Evolutionary conservation across 495 filamentous ascomycete species (phyloP), one percentile per base, ranked within the genome.

Genomic region (Astrothelium macrocarpum): DNA sequence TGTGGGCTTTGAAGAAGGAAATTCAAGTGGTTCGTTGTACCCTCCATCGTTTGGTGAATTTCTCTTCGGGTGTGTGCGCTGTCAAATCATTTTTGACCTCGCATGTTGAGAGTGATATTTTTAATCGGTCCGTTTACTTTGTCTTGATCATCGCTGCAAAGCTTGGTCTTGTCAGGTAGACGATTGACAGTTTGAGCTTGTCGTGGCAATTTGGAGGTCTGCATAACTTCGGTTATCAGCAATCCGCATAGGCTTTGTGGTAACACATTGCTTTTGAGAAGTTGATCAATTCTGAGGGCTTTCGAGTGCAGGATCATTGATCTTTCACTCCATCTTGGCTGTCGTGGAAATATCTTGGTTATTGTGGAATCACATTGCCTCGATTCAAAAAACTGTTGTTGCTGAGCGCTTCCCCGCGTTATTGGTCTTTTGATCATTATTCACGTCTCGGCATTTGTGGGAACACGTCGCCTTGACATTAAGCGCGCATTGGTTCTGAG

Each of bases 401-500:
- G 9, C 36, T 49, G 45, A 49, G 45, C 11, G 20, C 45, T 49
- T 49, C 20, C 12, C 45, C 20, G 45, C 45, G 45, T 49, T 9
- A 5, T 20, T 49, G 45, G n/a, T 49, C 45, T 49, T 49, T 23
- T 23, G 20, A 23, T 2, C 45, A 1, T 20, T 49, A 18, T 18
- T 11, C 16, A 64, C 64, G 65, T 70, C 71, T 71, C 71, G 71
- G 71, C 71, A 66, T 61, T 76, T 77, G 74, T 75, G 74, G 74
- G 74, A 75, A 77, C 74, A 72, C 74, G 53, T 36, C 53, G 73
- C 74, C 73, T 73, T 70, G 70, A 71, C 71, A 46, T 58, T 2
- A 53, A 5, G 10, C 25, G 49, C 25, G 7, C 16, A 9, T 56
- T 56, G 49, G 20, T 28, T 28, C 49, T 29, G 49, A 56, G 49